phyloP scores from a whole-genome alignment of 2,329 filamentous ascomycete species.

The Chaetothyriales sp. region DNA sequence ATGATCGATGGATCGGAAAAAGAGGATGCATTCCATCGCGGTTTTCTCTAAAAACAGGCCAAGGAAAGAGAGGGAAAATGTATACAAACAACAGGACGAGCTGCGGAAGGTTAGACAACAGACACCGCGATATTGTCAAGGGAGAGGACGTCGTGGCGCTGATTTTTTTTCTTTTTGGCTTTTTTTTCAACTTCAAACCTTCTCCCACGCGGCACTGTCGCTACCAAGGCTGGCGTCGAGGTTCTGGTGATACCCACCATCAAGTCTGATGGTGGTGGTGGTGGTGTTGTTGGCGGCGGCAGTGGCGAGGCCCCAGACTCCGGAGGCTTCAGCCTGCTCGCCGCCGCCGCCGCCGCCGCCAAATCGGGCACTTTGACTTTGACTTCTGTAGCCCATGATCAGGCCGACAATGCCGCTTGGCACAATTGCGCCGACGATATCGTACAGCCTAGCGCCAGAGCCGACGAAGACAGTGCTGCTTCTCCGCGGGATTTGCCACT shows the following conservation, averaged over 20 bases:
- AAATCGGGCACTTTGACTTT: neutral
- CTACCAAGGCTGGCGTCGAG: neutral
- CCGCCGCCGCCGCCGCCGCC: no score
- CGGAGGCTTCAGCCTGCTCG: neutral
- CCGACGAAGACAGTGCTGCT: slow-evolving; percentile 59
- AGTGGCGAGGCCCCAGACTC: neutral
- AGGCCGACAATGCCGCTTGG: slow-evolving; percentile 67
- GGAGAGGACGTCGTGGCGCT: neutral
- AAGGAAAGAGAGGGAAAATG: neutral
- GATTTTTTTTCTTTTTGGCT: no score
- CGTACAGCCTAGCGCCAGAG: slow-evolving; percentile 69
- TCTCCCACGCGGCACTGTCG: neutral
- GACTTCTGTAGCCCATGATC: slow-evolving; percentile 69
- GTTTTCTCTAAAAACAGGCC: neutral
- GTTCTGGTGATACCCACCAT: neutral
- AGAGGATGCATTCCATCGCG: no score
- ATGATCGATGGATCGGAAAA: neutral
- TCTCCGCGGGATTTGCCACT: slow-evolving; percentile 30
- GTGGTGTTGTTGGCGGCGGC: no score
- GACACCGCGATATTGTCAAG: neutral
- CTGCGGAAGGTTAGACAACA: neutral
- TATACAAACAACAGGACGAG: neutral
- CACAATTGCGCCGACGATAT: slow-evolving; percentile 66
- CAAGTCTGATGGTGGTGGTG: no score
- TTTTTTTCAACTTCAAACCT: neutral